These are phyloP conservation scores for Cephaloascus albidus DNA, from an alignment of 805 yeast genomes.

Conservation along the genomic window DNA sequence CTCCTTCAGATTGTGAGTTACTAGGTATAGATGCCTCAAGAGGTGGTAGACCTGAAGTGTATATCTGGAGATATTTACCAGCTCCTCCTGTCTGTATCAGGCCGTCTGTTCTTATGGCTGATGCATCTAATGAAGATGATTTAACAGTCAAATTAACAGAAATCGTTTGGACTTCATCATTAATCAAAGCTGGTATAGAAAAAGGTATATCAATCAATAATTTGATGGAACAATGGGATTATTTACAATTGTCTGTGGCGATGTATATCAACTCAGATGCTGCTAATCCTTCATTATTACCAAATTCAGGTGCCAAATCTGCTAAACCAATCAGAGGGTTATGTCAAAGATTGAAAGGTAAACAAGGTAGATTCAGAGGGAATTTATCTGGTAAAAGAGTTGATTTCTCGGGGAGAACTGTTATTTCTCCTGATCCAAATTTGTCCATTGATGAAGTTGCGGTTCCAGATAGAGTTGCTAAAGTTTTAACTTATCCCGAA, in stretches of 20 bases:
- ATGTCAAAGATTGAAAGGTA: constrained; percentile 96
- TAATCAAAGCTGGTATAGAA: constrained; percentile 89
- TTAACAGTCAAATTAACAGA: constrained; percentile 92
- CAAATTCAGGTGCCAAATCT: constrained; percentile 54
- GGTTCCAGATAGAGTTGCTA: constrained; percentile 95
- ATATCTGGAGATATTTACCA: constrained; percentile 93
- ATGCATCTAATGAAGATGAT: constrained; percentile 91
- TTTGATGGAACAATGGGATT: constrained; percentile 99
- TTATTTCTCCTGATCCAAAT: constrained; percentile 97
- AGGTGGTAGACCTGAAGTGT: constrained; percentile 93
- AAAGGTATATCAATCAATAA: constrained; percentile 90
- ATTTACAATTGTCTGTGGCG: constrained; percentile 88
- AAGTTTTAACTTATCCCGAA: constrained; percentile 93
- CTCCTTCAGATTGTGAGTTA: constrained; percentile 84
- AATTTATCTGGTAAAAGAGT: constrained; percentile 97
- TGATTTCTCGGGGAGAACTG: constrained; percentile 96
- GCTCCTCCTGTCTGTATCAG: constrained; percentile 99
- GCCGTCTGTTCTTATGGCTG: constrained; percentile 93
- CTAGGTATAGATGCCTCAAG: constrained; percentile 82
- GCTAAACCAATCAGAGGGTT: constrained; percentile 86
- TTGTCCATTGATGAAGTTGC: constrained; percentile 94
- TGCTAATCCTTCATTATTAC: constrained; percentile 69
- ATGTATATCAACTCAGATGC: constrained; percentile 97
- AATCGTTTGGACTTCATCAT: constrained; percentile 92
- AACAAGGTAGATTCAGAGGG: constrained; percentile 98